Evolutionary conservation across 2,329 filamentous ascomycete genomes (phyloP).

Genomic region (Calonectria montana): DNA sequence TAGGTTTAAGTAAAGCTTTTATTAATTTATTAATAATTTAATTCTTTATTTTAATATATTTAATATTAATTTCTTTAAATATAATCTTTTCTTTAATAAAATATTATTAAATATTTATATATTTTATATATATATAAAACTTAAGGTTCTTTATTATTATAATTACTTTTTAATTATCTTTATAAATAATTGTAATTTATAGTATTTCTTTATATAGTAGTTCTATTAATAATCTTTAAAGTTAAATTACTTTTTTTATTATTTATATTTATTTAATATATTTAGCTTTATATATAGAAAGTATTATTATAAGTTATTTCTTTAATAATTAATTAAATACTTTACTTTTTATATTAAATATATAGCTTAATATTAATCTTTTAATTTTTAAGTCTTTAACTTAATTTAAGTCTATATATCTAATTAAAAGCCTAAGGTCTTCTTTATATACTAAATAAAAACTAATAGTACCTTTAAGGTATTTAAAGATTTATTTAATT

Average conservation of each 20-base stretch:
- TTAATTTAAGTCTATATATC: background rate
- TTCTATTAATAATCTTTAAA: background rate
- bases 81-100: background rate
- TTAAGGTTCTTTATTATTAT: background rate
- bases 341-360: background rate
- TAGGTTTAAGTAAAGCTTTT: background rate
- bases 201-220: background rate
- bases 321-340: background rate
- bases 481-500: background rate
- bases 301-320: background rate
- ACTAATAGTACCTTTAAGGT: background rate
- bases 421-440: background rate
- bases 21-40: background rate
- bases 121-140: background rate
- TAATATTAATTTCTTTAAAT: background rate
- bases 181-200: background rate
- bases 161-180: background rate
- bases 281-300: background rate
- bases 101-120: background rate
- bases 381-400: background rate
- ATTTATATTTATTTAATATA: background rate
- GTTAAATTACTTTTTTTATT: background rate
- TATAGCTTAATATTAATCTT: background rate
- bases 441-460: background rate
- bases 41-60: background rate